phyloP scores from a whole-genome alignment of 225 moss, liverwort and hornwort genomes.

The Straminergon stramineum region DNA sequence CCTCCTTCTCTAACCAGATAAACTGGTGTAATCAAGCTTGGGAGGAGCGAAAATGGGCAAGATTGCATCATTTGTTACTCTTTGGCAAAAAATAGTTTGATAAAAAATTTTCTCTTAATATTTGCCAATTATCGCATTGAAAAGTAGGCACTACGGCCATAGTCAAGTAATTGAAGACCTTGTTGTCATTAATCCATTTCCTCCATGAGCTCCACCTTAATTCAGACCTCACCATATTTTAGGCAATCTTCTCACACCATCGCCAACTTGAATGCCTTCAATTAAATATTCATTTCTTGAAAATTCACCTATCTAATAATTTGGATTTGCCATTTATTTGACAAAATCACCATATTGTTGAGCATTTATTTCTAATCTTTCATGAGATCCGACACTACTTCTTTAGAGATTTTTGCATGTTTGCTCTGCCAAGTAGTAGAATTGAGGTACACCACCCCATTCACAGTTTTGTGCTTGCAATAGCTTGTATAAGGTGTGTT shows the following conservation, averaged over 20 bases:
- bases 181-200: background rate
- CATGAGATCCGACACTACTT: fast-evolving
- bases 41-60: background rate
- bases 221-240: background rate
- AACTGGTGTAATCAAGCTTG: fast-evolving
- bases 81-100: background rate
- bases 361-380: background rate
- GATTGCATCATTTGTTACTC: background rate
- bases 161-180: fast-evolving
- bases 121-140: background rate
- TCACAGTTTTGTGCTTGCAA: no score
- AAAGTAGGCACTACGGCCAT: fast-evolving
- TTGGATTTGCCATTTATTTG: background rate
- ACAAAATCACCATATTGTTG: background rate
- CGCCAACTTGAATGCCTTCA: fast-evolving
- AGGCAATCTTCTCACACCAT: fast-evolving
- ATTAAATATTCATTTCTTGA: background rate
- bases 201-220: fast-evolving
- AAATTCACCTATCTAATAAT: background rate
- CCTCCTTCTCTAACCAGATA: fast-evolving
- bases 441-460: background rate
- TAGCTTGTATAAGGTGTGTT: no score
- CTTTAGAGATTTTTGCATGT: background rate
- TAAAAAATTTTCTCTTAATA: background rate
- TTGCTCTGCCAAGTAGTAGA: fast-evolving